These are phyloP conservation scores for Saccharomyces hybrid DNA, from an alignment of 1,139 yeast species.

Conservation along the genomic window DNA sequence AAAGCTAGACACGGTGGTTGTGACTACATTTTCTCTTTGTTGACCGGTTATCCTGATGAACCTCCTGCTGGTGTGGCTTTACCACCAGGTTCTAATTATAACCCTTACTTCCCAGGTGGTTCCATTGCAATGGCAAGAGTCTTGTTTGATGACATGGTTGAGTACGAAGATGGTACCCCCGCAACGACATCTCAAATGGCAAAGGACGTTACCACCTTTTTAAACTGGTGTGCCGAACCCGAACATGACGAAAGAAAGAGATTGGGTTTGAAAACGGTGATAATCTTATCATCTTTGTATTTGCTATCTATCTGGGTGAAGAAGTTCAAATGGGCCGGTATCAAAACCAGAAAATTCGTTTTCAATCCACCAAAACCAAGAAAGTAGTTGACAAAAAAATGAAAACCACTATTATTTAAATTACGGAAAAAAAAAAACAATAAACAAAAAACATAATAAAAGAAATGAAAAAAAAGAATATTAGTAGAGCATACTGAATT, in stretches of 20 bases:
- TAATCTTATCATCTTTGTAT: constrained; percentile 73
- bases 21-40: constrained; percentile 88
- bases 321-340: constrained; percentile 96
- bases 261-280: constrained; percentile 88
- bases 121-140: constrained; percentile 99
- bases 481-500: not conserved
- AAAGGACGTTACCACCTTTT: constrained; percentile 90
- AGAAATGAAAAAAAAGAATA: not conserved
- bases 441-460: not conserved
- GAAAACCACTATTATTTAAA: constrained; percentile 2
- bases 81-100: constrained; percentile 93
- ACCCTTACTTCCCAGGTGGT: constrained; percentile 99
- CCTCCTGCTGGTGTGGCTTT: constrained; percentile 95
- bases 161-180: constrained; percentile 98
- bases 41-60: constrained; percentile 98
- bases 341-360: constrained; percentile 90
- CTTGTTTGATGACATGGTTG: constrained; percentile 92
- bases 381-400: constrained; percentile 1
- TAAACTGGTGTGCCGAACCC: constrained; percentile 98
- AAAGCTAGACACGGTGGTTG: constrained; percentile 99
- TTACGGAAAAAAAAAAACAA: not conserved
- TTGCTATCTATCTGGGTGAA: constrained; percentile 85
- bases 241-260: constrained; percentile 98
- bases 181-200: constrained; percentile 99
- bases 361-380: constrained; percentile 75